These are phyloP conservation scores for Dianthus caryophyllus DNA, from an alignment of 148 eudicot genomes.

Conservation along the genomic window DNA sequence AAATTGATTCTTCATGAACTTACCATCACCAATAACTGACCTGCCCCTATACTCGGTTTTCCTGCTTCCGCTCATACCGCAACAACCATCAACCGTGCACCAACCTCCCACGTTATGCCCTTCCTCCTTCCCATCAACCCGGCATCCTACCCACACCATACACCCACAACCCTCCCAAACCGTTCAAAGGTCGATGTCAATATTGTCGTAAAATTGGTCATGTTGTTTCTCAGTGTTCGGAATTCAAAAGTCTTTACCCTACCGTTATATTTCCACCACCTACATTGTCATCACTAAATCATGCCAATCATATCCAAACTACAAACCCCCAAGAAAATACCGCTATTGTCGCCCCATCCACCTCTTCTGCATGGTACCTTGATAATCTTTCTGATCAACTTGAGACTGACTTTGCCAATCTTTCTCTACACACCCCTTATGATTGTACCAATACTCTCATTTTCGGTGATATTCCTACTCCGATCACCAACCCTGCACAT, in stretches of 20 bases:
- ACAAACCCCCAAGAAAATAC: no score
- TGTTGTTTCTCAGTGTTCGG: background rate
- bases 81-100: background rate
- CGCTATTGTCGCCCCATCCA: no score
- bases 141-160: background rate
- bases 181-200: background rate
- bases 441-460: no score
- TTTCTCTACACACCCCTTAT: no score
- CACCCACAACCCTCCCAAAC: background rate
- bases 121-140: background rate
- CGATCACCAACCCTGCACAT: no score
- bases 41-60: background rate
- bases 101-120: background rate
- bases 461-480: no score
- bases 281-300: no score
- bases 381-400: no score
- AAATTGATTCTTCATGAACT: background rate
- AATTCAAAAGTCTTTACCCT: background rate
- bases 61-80: no score
- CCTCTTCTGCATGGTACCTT: no score
- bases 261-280: background rate
- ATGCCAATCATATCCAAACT: no score
- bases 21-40: background rate
- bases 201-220: background rate
- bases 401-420: no score